Base-by-base conservation (phyloP, 202 grass and related monocot genomes). In the Digitaria exilis region DNA sequence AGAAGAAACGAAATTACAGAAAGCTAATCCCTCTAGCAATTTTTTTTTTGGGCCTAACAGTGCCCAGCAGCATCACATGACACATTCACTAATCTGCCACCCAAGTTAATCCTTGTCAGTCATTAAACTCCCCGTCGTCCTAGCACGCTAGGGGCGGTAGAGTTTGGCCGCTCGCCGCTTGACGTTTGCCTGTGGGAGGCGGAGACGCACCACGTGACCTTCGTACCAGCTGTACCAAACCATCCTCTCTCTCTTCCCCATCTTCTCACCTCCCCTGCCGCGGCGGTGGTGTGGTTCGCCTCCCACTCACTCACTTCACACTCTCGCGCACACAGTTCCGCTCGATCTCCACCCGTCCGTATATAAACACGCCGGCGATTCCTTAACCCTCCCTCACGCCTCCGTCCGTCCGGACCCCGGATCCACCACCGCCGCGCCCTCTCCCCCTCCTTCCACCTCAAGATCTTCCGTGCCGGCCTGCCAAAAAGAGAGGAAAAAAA, bases 221-320 rank as follows among this genome's bases (percentile, higher is more conserved):
- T 60, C 15, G 57, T 60, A 45, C n/a, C 39, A 44, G 39, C 65
- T 14, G 65, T 15, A 24, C 30, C 39, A 57, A 45, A n/a, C 63
- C 59, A 11, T 15, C 30, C 7, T 15, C 32, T 35, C 25, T 16
- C 59, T 17, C 1, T 21, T 8, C 3, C 17, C 6, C 57, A 25
- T 17, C 43, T 22, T 42, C 19, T 69, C 39, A n/a, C 12, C 54
- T 12, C 57, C 31, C 76, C 28, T 24, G 76, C 29, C 75, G 28
- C 75, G 35, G 51, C 83, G 69, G 44, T 87, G 91, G 39, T 48
- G 83, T 60, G 39, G 88, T 89, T 94, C 84, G 50, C 24, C 73
- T 84, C 55, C 88, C 92, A 89, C 84, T 75, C 77, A 35, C 80
- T 67, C 67, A 28, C 18, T n/a, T n/a, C 57, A 2, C 32, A 31